phyloP scores from a whole-genome alignment of 2,329 filamentous ascomycete genomes.

The Penicillium sp. region DNA sequence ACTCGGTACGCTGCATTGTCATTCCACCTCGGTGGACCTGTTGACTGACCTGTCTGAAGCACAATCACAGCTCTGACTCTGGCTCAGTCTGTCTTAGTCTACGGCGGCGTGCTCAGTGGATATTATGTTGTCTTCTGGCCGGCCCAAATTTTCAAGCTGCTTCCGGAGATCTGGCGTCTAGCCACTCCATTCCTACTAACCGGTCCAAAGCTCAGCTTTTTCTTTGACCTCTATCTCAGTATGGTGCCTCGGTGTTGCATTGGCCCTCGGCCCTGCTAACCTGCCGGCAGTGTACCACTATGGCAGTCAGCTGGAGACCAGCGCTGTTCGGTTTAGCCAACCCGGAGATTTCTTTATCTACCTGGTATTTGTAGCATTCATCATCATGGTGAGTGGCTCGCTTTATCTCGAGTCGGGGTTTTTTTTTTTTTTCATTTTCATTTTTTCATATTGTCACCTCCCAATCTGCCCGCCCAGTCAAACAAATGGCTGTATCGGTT shows the following conservation, averaged over 20 bases:
- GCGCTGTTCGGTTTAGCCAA: constrained; percentile 68
- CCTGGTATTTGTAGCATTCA: constrained; percentile 67
- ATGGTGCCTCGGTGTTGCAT: constrained; percentile 32
- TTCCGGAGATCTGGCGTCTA: constrained; percentile 63
- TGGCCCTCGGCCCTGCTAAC: constrained; percentile 31
- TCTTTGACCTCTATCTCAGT: constrained; percentile 75
- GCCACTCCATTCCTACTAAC: constrained; percentile 62
- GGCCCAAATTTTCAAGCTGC: constrained; percentile 54
- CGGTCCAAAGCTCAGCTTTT: constrained; percentile 55
- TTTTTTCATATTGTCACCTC: constrained; percentile 51
- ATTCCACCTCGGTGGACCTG: neutral
- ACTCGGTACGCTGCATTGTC: constrained; percentile 55
- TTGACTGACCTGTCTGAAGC: constrained; percentile 45
- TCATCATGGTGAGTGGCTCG: constrained; percentile 73
- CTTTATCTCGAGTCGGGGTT: constrained; percentile 22
- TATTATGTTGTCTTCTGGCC: constrained; percentile 57
- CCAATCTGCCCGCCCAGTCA: constrained; percentile 77
- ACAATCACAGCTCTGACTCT: constrained; percentile 67
- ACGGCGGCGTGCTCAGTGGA: constrained; percentile 57
- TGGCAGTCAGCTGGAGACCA: constrained; percentile 70
- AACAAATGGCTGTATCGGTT: constrained; percentile 72
- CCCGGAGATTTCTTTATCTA: constrained; percentile 83
- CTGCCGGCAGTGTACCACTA: constrained; percentile 68
- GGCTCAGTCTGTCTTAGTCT: constrained; percentile 61
- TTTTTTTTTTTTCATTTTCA: constrained; percentile 8